Evolutionary conservation across 108 stramenopile genomes (phyloP).

Genomic region (Conticribra guillardii): DNA sequence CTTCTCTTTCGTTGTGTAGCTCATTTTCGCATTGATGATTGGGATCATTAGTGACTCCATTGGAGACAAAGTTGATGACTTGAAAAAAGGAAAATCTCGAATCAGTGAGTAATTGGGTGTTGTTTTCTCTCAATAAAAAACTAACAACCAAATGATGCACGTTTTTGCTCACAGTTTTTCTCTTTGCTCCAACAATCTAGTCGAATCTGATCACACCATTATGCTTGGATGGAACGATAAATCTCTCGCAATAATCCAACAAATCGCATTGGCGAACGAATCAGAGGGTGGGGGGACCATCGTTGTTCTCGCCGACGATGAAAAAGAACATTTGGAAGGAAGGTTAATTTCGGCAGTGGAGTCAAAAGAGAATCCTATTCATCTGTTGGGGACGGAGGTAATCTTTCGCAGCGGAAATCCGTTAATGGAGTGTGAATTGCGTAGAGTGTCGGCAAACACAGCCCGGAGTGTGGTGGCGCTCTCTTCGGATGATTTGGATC

Average conservation of each 20-base stretch:
- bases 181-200: too few relatives aligned
- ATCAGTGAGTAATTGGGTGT: conserved; percentile 13
- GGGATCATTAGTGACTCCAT: conserved; percentile 56
- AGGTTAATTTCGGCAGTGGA: conserved; percentile 14
- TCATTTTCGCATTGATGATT: conserved; percentile 54
- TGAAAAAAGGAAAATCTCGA: conserved; percentile 50
- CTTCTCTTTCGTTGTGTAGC: too few relatives aligned
- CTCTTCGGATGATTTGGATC: conserved; percentile 34
- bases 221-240: conserved; percentile 57
- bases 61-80: conserved; percentile 49
- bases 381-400: conserved; percentile 40
- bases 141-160: too few relatives aligned
- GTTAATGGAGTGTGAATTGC: conserved; percentile 42
- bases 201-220: conserved; percentile 49
- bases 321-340: conserved; percentile 42
- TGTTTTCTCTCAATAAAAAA: background rate
- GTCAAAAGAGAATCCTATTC: conserved; percentile 17
- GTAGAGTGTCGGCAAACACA: conserved; percentile 34
- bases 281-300: conserved; percentile 54
- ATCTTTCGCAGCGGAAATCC: conserved; percentile 56
- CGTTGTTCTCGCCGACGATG: conserved; percentile 43
- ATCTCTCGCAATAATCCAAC: conserved; percentile 46
- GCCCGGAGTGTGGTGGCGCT: conserved; percentile 47
- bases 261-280: conserved; percentile 54
- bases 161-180: too few relatives aligned